Evolutionary conservation across 108 stramenopile genomes (phyloP), one percentile per base, ranked within the genome.

Genomic region (Bacterosira constricta): DNA sequence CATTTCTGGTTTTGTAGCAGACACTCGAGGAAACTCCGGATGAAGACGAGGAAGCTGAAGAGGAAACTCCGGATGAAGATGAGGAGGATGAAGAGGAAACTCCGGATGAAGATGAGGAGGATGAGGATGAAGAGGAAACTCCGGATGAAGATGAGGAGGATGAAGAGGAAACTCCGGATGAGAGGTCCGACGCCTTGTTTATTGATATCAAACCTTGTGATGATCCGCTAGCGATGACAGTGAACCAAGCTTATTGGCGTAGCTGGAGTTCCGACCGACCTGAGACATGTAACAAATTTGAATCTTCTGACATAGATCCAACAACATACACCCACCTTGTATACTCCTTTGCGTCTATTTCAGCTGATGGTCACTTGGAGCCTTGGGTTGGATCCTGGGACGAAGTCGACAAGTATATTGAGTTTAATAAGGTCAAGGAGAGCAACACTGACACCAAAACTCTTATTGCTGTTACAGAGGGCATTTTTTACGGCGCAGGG

Each of bases 221-320:
- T 23, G 78, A 79, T 32, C 78, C 78, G 18, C 66, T 79, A 45
- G 70, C 78, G 36, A 79, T 79, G 78, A 82, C 81, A n/a, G 81
- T 82, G 8, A 82, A 82, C 54, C 71, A 72, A 73, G 81, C 76
- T 27, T 82, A 82, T 58, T 82, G 76, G 71, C 71, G 76, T 17
- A 82, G 81, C 53, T 82, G 81, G 81, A 73, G 75, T 47, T 66
- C 76, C 42, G 75, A 73, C 39, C 63, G 63, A 26, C 75, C 75
- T n/a, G 64, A 65, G 35, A 77, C 71, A 10, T 82, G 81, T 39
- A 77, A 82, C 29, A 71, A 63, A 53, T 77, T 82, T 58, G 81
- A 77, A 52, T 25, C 81, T 29, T 71, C 75, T 23, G 81, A 78
- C 36, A 77, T 82, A 20, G 81, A 82, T 51, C 71, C 41, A 18